Base-by-base conservation (phyloP, 169 alveolate species). In the Plasmodium adleri region DNA sequence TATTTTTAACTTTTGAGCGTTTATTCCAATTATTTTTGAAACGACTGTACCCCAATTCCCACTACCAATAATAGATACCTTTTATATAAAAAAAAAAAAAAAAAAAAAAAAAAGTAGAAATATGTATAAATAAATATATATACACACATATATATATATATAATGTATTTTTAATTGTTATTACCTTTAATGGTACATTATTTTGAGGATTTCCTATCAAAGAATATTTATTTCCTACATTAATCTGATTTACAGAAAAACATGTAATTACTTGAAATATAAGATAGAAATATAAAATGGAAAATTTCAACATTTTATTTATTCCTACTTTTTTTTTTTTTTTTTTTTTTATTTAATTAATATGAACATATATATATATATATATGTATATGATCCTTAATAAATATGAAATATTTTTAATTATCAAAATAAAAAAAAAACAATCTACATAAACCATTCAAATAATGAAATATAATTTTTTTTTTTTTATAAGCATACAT, bases 31-130 rank as follows among this genome's bases (percentile, higher is more conserved):
- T 20, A 94, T 93, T 80, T 93, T 95, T 28, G 97, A 95, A 39
- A 94, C 91, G 26, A 96, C 98, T 17, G 97, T 92, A 7, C 98
- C 98, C 98, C 98, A 96, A 76, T 94, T 95, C 3, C 98, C 98
- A 67, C 98, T 92, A 39, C 97, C 98, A 60, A 96, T 88, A 4
- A 96, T 92, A 63, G 96, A 88, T 26, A 96, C 97, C 98, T 93
- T 66, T 39, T 39, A 39, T 39, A 39, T 26, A 54, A 24, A 15
- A 60, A 60, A 54, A 54, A 28, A 28, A 28, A 28, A 28, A 28
- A 62, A 7, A 62, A 60, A 60, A 20, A 17, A 39, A 28, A 15
- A 39, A 7, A 10, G 22, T 20, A 68, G 15, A 68, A 15, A 43
- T 68, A 17, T 43, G 45, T 67, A 28, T 67, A 67, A 2, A 67